phyloP scores from a whole-genome alignment of 768 basidiomycete genomes.

The Suillus alpinus region DNA sequence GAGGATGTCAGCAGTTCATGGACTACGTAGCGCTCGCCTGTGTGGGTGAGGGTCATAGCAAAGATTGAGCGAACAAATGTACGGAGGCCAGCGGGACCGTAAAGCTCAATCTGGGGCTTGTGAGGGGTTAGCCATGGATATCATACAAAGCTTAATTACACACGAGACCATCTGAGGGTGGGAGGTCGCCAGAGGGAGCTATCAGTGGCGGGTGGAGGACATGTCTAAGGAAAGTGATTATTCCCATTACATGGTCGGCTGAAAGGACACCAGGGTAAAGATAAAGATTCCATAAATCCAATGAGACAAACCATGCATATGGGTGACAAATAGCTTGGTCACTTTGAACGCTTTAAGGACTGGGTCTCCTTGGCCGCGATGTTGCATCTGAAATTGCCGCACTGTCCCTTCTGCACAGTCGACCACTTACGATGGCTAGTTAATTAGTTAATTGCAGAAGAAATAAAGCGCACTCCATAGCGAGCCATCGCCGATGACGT shows the following conservation, averaged over 20 bases:
- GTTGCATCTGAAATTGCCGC: constrained; percentile 62
- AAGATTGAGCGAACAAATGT: constrained; percentile 69
- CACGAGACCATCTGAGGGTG: constrained; percentile 13
- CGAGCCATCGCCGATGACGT: constrained; percentile 49
- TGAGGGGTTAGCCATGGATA: background rate
- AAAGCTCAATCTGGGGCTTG: constrained; percentile 64
- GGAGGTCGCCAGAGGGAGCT: constrained; percentile 10
- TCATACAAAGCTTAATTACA: constrained; percentile 2
- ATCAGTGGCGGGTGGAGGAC: constrained; percentile 47
- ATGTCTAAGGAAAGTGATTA: constrained; percentile 63
- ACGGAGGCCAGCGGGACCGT: constrained; percentile 78
- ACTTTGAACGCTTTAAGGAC: constrained; percentile 46
- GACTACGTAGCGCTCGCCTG: constrained; percentile 64
- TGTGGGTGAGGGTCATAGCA: constrained; percentile 60
- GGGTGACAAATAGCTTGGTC: constrained; percentile 76
- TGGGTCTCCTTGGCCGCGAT: constrained; percentile 28
- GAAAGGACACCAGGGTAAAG: background rate
- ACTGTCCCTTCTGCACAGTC: constrained; percentile 83
- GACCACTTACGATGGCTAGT: constrained; percentile 50
- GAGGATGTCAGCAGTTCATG: constrained; percentile 67
- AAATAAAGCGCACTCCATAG: constrained; percentile 59
- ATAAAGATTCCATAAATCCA: background rate
- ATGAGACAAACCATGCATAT: constrained; percentile 66
- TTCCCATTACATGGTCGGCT: constrained; percentile 77
- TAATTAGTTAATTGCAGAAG: background rate